Conservation (phyloP, 345 rosid species). For the Clausena lansium region DNA sequence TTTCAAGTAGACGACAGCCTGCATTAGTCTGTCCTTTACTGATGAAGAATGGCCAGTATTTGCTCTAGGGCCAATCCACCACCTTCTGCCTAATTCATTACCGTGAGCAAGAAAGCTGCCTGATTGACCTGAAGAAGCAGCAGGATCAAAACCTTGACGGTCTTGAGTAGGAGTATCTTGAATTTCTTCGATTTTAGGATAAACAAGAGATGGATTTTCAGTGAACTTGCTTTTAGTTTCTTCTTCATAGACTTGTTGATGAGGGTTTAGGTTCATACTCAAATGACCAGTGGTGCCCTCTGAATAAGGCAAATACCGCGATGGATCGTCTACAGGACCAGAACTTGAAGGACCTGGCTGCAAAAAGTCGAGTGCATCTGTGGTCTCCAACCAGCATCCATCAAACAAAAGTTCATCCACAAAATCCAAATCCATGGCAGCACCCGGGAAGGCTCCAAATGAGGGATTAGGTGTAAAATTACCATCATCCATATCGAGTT, state of each 20-base stretch:
- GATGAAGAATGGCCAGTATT: conserved; percentile 35
- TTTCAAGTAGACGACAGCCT: conserved; percentile 51
- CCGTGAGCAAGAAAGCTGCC: conserved; percentile 37
- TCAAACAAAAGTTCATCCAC: conserved; percentile 82
- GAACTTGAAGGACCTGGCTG: conserved; percentile 37
- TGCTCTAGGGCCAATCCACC: conserved; percentile 67
- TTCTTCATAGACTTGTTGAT: conserved; percentile 31
- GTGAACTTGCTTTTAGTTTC: conserved; percentile 25
- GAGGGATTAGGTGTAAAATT: conserved; percentile 42
- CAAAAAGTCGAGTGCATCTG: conserved; percentile 39
- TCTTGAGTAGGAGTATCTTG: conserved; percentile 23
- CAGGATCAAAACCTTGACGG: conserved; percentile 19
- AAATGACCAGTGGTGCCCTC: conserved; percentile 23
- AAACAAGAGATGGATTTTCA: conserved; percentile 22
- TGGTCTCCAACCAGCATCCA: conserved; percentile 79
- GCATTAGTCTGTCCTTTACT: conserved; percentile 56
- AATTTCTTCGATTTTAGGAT: conserved; percentile 26
- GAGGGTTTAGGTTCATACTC: conserved; percentile 22
- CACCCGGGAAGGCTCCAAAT: conserved; percentile 39
- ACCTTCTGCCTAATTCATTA: conserved; percentile 45
- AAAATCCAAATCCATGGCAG: conserved; percentile 81
- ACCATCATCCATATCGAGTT: conserved; percentile 52
- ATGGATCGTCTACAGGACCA: conserved; percentile 22
- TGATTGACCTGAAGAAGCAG: conserved; percentile 30
- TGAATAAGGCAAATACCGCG: conserved; percentile 25